phyloP scores from a whole-genome alignment of 371 early-diverging fungal species.

The Umbelopsis sp. region DNA sequence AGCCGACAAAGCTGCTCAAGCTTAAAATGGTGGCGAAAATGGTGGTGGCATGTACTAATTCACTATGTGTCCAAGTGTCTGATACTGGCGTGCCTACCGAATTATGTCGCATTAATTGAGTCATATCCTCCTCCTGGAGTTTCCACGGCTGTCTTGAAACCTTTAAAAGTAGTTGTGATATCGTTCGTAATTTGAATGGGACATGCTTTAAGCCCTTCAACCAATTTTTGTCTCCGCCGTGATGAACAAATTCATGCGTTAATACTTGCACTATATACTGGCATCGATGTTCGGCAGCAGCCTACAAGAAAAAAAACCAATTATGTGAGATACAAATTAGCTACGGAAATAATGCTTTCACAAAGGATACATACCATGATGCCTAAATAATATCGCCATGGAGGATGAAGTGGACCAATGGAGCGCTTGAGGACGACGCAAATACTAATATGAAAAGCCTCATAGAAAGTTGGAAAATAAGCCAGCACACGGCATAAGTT shows the following conservation, averaged over 20 bases:
- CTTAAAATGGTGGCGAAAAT: constrained; percentile 62
- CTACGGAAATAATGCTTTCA: too few relatives aligned
- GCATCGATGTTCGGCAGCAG: constrained; percentile 64
- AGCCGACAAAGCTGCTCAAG: constrained; percentile 59
- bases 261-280: constrained; percentile 62
- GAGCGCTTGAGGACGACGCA: constrained; percentile 47
- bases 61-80: constrained; percentile 63
- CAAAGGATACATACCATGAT: constrained; percentile 50
- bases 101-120: constrained; percentile 36
- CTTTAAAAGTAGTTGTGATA: constrained; percentile 49
- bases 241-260: constrained; percentile 59
- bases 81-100: not conserved
- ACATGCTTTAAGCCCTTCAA: constrained; percentile 54
- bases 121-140: constrained; percentile 49
- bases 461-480: constrained; percentile 69
- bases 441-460: constrained; percentile 51
- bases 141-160: constrained; percentile 71
- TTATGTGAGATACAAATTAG: not conserved
- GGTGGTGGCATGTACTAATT: constrained; percentile 66
- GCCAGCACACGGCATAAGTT: constrained; percentile 62
- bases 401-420: constrained; percentile 57
- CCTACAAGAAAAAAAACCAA: constrained; percentile 33
- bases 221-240: constrained; percentile 68
- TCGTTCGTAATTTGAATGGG: constrained; percentile 58
- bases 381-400: constrained; percentile 65